A percentile compares a stretch with the other conserved stretches of the same genome.
Evolutionary conservation across 306 rosid species (phyloP).

Genomic region (Mimosa bimucronata): DNA sequence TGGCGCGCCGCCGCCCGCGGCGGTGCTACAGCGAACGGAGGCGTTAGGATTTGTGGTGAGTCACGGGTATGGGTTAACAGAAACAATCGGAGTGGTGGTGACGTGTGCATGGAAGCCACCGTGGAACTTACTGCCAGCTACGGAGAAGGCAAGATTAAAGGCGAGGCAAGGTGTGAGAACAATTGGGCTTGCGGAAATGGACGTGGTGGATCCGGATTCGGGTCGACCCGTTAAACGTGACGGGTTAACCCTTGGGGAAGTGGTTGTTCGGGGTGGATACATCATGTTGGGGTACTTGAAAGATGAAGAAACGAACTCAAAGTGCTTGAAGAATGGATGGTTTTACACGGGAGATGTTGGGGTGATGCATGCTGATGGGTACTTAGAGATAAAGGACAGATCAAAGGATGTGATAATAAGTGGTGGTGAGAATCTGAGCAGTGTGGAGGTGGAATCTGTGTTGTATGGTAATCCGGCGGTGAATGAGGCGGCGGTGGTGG

Average conservation of each 20-base stretch:
- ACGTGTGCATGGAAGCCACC: conserved; percentile 69
- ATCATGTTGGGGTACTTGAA: conserved; percentile 70
- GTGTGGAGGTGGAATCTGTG: too few relatives aligned
- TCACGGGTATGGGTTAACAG: conserved; percentile 72
- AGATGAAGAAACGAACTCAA: conserved; percentile 46
- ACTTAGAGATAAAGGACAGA: too few relatives aligned
- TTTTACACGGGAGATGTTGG: too few relatives aligned
- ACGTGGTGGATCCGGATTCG: conserved; percentile 46
- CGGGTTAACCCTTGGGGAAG: conserved; percentile 54
- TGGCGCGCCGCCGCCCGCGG: conserved; percentile 67
- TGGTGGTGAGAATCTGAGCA: too few relatives aligned
- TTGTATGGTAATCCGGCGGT: too few relatives aligned
- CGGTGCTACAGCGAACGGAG: conserved; percentile 58
- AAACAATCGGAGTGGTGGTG: conserved; percentile 50
- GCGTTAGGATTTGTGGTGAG: conserved; percentile 55
- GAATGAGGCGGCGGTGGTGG: conserved; percentile 41
- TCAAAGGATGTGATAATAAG: too few relatives aligned
- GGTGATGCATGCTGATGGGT: too few relatives aligned
- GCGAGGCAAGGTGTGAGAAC: conserved; percentile 75
- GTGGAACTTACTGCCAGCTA: conserved; percentile 61
- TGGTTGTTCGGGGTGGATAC: conserved; percentile 52
- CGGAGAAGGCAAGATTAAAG: conserved; percentile 67
- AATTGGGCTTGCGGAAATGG: conserved; percentile 43
- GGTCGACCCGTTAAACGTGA: conserved; percentile 53
- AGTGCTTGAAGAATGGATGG: too few relatives aligned